Conservation (phyloP, 768 basidiomycete species). For the Clathrus columnatus region DNA sequence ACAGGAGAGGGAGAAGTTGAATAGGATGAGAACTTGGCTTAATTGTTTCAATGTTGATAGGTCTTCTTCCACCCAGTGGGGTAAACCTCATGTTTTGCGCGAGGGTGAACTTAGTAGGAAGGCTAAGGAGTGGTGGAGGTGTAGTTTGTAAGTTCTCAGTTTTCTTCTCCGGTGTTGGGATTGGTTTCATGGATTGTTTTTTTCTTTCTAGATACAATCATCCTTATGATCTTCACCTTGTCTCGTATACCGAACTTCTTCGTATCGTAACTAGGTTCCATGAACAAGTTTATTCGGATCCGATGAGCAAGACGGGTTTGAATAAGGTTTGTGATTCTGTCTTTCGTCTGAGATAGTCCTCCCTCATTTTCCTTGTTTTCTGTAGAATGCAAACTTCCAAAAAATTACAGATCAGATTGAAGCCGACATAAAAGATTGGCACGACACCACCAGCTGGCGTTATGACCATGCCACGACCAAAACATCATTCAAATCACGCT, state of each 20-base stretch:
- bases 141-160: neutral
- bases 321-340: conserved; percentile 31
- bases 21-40: conserved; percentile 67
- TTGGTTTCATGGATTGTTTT: neutral
- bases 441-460: conserved; percentile 1
- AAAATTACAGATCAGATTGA: conserved; percentile 35
- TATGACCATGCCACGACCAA: neutral
- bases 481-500: too few species aligned
- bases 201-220: conserved; percentile 12
- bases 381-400: conserved; percentile 58
- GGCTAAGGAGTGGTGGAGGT: neutral
- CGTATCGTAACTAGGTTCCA: conserved; percentile 41
- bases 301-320: conserved; percentile 54
- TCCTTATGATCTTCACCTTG: conserved; percentile 29
- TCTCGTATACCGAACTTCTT: conserved; percentile 45
- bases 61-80: conserved; percentile 66
- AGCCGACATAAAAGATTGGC: conserved; percentile 5
- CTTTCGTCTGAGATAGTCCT: neutral
- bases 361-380: neutral
- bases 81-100: conserved; percentile 58
- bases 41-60: conserved; percentile 70
- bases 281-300: conserved; percentile 42
- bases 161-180: neutral
- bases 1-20: conserved; percentile 56
- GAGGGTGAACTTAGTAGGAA: conserved; percentile 44